Percentiles rank a stretch among this genome's conserved stretches.
Conservation (phyloP, 805 yeast genomes). For the Pichia californica region DNA sequence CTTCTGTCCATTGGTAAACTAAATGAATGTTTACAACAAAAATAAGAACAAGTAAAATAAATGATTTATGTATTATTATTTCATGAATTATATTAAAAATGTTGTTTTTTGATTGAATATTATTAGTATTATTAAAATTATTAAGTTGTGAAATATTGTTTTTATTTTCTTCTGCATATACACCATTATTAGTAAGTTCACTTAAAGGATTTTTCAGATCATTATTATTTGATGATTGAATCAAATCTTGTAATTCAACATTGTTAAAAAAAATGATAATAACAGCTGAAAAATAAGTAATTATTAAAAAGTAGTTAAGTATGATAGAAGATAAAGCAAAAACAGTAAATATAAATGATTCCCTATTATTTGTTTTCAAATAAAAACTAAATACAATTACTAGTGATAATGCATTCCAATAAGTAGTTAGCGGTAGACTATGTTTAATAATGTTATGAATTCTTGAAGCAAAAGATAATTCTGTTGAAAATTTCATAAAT, state of each 20-base stretch:
- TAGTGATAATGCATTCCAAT: too few species aligned
- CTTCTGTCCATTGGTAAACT: conserved; percentile 3
- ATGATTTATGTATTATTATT: background rate
- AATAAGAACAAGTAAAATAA: background rate
- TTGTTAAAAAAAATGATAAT: conserved; percentile 62
- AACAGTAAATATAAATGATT: too few species aligned
- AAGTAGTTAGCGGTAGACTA: too few species aligned
- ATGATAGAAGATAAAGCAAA: conserved; percentile 44
- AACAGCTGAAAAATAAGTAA: conserved; percentile 59
- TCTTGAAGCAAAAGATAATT: too few species aligned
- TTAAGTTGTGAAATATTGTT: background rate
- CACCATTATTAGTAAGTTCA: background rate
- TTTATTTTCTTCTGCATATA: background rate
- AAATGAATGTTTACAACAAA: background rate
- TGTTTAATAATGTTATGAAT: too few species aligned
- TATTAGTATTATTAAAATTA: background rate
- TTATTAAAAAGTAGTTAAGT: conserved; percentile 54
- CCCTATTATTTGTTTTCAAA: too few species aligned
- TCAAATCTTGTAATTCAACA: conserved; percentile 51
- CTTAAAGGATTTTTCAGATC: too few species aligned
- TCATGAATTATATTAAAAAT: background rate
- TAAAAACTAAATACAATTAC: too few species aligned
- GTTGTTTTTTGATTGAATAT: background rate
- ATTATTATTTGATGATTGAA: too few species aligned
- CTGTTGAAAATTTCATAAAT: too few species aligned